Base-by-base conservation (phyloP, 805 yeast genomes). In the Torulaspora gathmanii region DNA sequence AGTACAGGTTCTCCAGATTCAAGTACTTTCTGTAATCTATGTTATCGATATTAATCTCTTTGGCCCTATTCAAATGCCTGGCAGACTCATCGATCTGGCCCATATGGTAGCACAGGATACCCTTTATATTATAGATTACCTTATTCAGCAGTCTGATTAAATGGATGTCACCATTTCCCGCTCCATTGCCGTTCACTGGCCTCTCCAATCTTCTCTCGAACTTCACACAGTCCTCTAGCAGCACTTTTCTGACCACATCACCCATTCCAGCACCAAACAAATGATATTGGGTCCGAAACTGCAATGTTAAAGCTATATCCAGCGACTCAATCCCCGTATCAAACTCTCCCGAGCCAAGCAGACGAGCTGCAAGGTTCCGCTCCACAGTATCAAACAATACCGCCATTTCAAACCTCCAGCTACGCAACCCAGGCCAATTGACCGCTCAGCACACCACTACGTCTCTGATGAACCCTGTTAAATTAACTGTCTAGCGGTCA, bases 251-350 rank as follows among this genome's bases (percentile, higher is more conserved):
- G 7, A 46, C 54, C 4, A 47, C 42, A 17, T 38, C 25, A 25
- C 39, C 44, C 31, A 51, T 34, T 13, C 50, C 51, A n/a, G 40
- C 35, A 4, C 55, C 56, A 43, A 55, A 51, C 19, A 53, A 40
- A 48, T 61, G 64, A 40, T 53, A 57, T 40, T 62, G 60, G 1
- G 56, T 34, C 34, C 65, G 50, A 36, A 58, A 63, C 30, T 63
- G 67, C 28, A 64, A 40, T 10, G 58, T 46, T 35, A 64, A 38
- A 0, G 57, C 55, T 3, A 52, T 37, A 40, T 63, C 60, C 25
- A 64, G 40, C n/a, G 50, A 25, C 4, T 30, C 31, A 13, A 47
- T 47, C 2, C 54, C 54, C 2, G 64, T 52, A 11, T 52, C 34
- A 37, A 59, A 59, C 10, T 36, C 47, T n/a, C 53, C 44, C 4